Conservation (phyloP, 2,329 filamentous ascomycete species). For the Aspergillus amoenus region DNA sequence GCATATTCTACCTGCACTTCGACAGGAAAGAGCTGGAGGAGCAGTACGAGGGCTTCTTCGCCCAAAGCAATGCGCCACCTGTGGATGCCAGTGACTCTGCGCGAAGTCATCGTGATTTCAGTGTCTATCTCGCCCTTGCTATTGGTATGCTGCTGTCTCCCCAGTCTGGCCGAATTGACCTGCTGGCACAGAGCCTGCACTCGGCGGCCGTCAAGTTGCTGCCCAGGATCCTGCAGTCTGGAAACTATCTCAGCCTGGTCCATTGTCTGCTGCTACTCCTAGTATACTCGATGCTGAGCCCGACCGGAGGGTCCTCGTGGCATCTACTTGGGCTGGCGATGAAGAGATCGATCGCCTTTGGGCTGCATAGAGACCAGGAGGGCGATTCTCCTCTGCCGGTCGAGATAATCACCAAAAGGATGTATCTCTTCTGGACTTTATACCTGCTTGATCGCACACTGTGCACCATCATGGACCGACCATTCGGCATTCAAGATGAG, state of each 20-base stretch:
- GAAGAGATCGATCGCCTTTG: conserved; percentile 27
- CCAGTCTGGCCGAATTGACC: conserved; percentile 9
- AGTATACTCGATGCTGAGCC: conserved; percentile 23
- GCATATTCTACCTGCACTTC: conserved; percentile 13
- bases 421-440: conserved; percentile 21
- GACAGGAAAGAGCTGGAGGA: conserved; percentile 5
- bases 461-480: conserved; percentile 20
- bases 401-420: conserved; percentile 1
- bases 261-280: conserved; percentile 23
- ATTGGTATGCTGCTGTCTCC: conserved; percentile 19
- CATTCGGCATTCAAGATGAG: conserved; percentile 22
- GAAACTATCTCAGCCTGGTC: conserved; percentile 8
- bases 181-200: conserved; percentile 13
- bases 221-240: conserved; percentile 12
- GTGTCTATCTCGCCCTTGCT: conserved; percentile 15
- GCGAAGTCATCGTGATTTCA: conserved; percentile 6
- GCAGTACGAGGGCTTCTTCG: conserved; percentile 17
- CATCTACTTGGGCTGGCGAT: conserved; percentile 32
- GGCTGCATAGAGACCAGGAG: conserved; percentile 26
- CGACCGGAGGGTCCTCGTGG: conserved; percentile 30
- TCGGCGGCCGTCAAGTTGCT: conserved; percentile 4
- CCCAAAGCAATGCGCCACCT: not conserved
- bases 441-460: conserved; percentile 23
- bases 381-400: not conserved
- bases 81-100: not conserved